Percentiles rank a stretch among this genome's conserved stretches.
phyloP scores from a whole-genome alignment of 169 alveolate species.

The Plasmodium inui region DNA sequence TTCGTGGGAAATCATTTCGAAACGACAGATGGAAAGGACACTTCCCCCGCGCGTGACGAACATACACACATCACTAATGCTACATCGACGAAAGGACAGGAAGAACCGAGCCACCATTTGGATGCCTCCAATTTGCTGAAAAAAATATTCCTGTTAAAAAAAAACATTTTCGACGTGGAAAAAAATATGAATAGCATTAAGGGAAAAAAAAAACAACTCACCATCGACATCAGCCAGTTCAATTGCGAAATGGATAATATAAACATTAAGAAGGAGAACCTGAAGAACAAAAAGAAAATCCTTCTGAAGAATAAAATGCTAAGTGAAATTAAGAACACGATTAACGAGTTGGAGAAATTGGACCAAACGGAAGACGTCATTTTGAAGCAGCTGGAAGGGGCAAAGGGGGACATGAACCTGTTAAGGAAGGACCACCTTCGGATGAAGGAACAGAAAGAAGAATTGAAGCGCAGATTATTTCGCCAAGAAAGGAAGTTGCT shows the following conservation, averaged over 20 bases:
- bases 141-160: slow-evolving; percentile 30
- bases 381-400: slow-evolving; percentile 24
- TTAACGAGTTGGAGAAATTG: slow-evolving; percentile 39
- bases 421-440: slow-evolving; percentile 15
- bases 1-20: neutral
- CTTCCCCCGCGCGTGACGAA: neutral
- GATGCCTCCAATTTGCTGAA: neutral
- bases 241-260: slow-evolving; percentile 50
- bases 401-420: slow-evolving; percentile 17
- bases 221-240: slow-evolving; percentile 38
- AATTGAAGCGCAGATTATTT: slow-evolving; percentile 19
- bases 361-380: slow-evolving; percentile 15
- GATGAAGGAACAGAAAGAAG: slow-evolving; percentile 31
- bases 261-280: slow-evolving; percentile 54
- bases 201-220: slow-evolving; percentile 40
- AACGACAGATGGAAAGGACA: neutral
- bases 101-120: neutral
- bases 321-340: slow-evolving; percentile 35
- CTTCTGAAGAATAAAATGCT: slow-evolving; percentile 56
- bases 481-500: slow-evolving; percentile 22
- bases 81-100: neutral
- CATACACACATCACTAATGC: neutral
- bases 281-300: slow-evolving; percentile 43
- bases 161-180: slow-evolving; percentile 15
- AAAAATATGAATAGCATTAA: slow-evolving; percentile 16